Conservation (phyloP, 2,329 filamentous ascomycete genomes). For the Sclerotinia spermophila region DNA sequence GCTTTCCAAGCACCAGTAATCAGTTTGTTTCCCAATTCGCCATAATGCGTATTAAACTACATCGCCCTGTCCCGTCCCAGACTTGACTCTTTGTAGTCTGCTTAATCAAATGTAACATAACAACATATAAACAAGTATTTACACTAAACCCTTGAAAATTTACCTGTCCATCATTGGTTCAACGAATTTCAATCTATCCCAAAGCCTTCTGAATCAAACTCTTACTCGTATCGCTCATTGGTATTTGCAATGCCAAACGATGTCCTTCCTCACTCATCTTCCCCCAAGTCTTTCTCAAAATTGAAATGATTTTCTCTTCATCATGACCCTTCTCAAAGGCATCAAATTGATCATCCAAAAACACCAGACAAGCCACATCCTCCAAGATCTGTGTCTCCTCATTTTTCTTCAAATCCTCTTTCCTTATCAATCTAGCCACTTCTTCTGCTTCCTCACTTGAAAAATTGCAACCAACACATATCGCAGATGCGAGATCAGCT, state of each 20-base stretch:
- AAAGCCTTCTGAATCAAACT: conserved; percentile 62
- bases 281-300: conserved; percentile 69
- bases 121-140: background rate
- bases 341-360: conserved; percentile 83
- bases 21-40: background rate
- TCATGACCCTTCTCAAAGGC: conserved; percentile 72
- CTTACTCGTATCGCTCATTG: conserved; percentile 60
- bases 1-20: background rate
- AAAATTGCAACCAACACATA: conserved; percentile 45
- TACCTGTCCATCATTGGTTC: conserved; percentile 9
- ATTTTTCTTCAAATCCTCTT: conserved; percentile 65
- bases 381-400: conserved; percentile 72
- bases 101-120: background rate
- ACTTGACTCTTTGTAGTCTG: background rate
- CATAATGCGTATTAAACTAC: background rate
- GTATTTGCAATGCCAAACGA: conserved; percentile 62
- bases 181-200: conserved; percentile 30
- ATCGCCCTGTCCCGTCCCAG: background rate
- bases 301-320: conserved; percentile 71
- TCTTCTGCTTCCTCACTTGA: conserved; percentile 52
- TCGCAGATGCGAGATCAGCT: conserved; percentile 54
- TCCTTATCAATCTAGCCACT: conserved; percentile 70
- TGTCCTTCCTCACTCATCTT: conserved; percentile 67
- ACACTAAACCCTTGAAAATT: background rate
- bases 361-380: conserved; percentile 83